phyloP scores from a whole-genome alignment of 345 rosid genomes.

The Eutrema heterophyllum region DNA sequence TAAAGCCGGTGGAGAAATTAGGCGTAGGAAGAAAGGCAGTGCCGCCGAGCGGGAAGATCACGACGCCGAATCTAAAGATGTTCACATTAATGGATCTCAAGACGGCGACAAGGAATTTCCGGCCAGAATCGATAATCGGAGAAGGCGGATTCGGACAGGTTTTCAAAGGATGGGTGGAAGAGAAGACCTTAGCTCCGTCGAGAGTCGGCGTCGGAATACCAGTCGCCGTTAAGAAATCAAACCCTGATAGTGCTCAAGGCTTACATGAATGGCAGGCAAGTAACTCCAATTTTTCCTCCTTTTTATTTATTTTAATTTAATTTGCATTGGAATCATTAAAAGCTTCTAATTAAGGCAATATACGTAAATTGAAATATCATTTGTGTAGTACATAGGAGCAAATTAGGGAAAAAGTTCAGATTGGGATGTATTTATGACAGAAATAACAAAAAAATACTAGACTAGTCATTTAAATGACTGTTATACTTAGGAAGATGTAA shows the following conservation, averaged over 20 bases:
- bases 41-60: constrained; percentile 33
- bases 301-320: neutral
- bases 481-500: neutral
- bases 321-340: neutral
- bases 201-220: constrained; percentile 60
- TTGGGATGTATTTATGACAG: neutral
- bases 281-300: neutral
- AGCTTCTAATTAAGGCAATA: neutral
- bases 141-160: constrained; percentile 95
- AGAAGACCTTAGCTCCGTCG: constrained; percentile 52
- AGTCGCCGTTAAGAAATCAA: constrained; percentile 84
- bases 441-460: neutral
- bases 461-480: neutral
- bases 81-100: constrained; percentile 53
- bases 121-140: constrained; percentile 64
- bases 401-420: neutral
- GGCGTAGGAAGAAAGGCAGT: constrained; percentile 1
- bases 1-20: neutral
- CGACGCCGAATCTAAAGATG: constrained; percentile 43
- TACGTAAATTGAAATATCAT: neutral
- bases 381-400: neutral
- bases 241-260: constrained; percentile 68
- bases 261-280: constrained; percentile 79
- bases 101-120: constrained; percentile 70
- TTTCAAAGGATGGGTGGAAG: constrained; percentile 83